These are phyloP conservation scores for Phytophthora pseudosyringae DNA, from an alignment of 352 stramenopile species.

Conservation along the genomic window DNA sequence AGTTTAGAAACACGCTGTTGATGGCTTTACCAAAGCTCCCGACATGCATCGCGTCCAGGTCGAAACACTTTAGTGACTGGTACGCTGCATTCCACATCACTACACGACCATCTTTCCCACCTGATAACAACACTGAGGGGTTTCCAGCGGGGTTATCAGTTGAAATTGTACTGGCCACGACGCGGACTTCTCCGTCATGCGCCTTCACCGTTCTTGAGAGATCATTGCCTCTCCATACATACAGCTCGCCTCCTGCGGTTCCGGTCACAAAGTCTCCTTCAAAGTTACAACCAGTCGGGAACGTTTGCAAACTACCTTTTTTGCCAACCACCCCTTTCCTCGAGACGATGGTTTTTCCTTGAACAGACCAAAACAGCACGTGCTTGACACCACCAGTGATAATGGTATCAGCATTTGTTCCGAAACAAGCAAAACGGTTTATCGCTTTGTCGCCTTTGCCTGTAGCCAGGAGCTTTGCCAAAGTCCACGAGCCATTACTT, in stretches of 20 bases:
- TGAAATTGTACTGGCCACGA: conserved; percentile 36
- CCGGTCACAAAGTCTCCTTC: conserved; percentile 58
- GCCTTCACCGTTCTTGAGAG: conserved; percentile 64
- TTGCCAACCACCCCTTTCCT: conserved; percentile 73
- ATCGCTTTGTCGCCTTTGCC: conserved; percentile 62
- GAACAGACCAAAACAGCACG: conserved; percentile 69
- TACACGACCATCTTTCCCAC: conserved; percentile 77
- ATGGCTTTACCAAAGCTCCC: conserved; percentile 49
- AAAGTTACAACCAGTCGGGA: conserved; percentile 56
- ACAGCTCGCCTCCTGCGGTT: conserved; percentile 59
- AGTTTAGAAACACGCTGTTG: conserved; percentile 52
- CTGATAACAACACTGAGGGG: conserved; percentile 49
- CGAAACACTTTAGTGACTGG: conserved; percentile 76
- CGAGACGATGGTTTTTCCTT: conserved; percentile 59
- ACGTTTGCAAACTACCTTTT: conserved; percentile 57
- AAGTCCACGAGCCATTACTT: conserved; percentile 74
- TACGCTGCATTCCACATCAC: conserved; percentile 70
- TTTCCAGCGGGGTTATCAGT: conserved; percentile 12
- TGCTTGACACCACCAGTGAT: conserved; percentile 76
- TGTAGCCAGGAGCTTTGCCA: conserved; percentile 46
- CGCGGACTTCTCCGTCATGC: conserved; percentile 59
- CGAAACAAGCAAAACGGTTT: conserved; percentile 65
- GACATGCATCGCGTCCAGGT: conserved; percentile 47
- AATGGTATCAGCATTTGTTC: conserved; percentile 36
- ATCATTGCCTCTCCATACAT: conserved; percentile 63